Percentiles rank a stretch among this genome's conserved stretches.
phyloP scores from a whole-genome alignment of 805 yeast genomes.

The Metschnikowia koreensis region DNA sequence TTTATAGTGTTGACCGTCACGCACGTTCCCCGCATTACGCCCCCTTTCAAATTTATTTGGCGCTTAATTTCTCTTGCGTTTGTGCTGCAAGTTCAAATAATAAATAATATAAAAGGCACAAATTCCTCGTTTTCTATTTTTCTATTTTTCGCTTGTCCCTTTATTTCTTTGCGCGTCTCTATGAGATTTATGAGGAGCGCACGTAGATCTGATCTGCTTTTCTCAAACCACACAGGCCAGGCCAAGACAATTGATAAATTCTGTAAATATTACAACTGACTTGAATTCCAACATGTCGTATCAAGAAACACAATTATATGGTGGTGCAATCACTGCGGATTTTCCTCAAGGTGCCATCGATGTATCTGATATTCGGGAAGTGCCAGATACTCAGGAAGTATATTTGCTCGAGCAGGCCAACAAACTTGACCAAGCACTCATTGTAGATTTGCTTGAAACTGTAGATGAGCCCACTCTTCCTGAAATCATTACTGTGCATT shows the following conservation, averaged over 20 bases:
- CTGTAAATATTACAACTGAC: neutral
- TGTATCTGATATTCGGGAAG: slow-evolving; percentile 73
- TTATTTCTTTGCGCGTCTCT: neutral
- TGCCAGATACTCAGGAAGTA: slow-evolving; percentile 95
- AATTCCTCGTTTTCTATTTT: neutral
- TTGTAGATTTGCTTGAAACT: slow-evolving; percentile 62
- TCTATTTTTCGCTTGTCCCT: neutral
- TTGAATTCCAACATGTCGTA: neutral
- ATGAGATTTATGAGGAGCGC: neutral
- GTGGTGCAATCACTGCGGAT: slow-evolving; percentile 70
- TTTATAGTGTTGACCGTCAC: neutral
- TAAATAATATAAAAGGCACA: neutral
- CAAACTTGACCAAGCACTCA: slow-evolving; percentile 49
- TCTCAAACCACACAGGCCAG: neutral
- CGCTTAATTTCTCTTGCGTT: neutral
- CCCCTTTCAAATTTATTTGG: neutral
- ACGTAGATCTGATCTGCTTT: neutral
- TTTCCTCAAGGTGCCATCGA: slow-evolving; percentile 67
- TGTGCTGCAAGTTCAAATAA: too few species aligned
- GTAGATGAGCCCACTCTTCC: slow-evolving; percentile 38
- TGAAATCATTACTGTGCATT: slow-evolving; percentile 50
- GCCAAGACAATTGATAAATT: neutral
- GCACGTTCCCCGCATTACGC: neutral
- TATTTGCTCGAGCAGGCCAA: slow-evolving; percentile 49
- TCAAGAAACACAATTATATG: slow-evolving; percentile 30